Conservation (phyloP, 2,329 filamentous ascomycete genomes). For the Cadophora gregata region DNA sequence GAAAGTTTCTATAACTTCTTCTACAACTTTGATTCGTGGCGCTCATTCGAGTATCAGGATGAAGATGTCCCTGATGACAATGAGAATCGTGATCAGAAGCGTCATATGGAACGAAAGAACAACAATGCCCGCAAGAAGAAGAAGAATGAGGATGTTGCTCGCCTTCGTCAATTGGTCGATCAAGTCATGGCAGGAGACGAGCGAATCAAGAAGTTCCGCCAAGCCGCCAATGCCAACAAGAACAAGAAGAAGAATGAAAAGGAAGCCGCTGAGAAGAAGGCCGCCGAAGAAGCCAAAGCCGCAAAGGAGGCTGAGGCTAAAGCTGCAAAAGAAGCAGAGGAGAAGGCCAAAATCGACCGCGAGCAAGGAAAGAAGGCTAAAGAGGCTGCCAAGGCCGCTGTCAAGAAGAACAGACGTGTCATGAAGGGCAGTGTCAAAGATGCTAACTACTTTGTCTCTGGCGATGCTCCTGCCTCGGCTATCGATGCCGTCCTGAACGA, state of each 20-base stretch:
- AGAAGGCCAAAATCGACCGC: constrained; percentile 81
- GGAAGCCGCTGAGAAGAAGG: constrained; percentile 89
- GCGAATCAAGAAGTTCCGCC: constrained; percentile 96
- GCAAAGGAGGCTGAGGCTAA: constrained; percentile 85
- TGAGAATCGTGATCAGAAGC: constrained; percentile 98
- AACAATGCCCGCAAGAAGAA: constrained; percentile 97
- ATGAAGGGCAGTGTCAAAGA: constrained; percentile 95
- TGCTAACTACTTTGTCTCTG: constrained; percentile 89
- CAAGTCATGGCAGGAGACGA: constrained; percentile 84
- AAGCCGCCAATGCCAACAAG: constrained; percentile 90
- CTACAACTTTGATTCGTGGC: constrained; percentile 99
- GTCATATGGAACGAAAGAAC: constrained; percentile 98
- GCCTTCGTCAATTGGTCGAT: constrained; percentile 88
- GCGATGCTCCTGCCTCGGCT: constrained; percentile 73
- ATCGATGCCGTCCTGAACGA: constrained; percentile 86
- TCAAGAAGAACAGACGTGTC: constrained; percentile 99
- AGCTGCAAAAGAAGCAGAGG: constrained; percentile 82
- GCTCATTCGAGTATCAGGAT: constrained; percentile 96
- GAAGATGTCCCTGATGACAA: constrained; percentile 99
- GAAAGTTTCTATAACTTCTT: constrained; percentile 99
- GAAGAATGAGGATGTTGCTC: constrained; percentile 96
- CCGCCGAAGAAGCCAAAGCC: constrained; percentile 82
- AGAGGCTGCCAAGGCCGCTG: constrained; percentile 97
- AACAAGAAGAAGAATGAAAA: constrained; percentile 92
- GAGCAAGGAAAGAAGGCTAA: constrained; percentile 94